Conservation (phyloP, 768 basidiomycete species). For the Xanthoconium stramineum region DNA sequence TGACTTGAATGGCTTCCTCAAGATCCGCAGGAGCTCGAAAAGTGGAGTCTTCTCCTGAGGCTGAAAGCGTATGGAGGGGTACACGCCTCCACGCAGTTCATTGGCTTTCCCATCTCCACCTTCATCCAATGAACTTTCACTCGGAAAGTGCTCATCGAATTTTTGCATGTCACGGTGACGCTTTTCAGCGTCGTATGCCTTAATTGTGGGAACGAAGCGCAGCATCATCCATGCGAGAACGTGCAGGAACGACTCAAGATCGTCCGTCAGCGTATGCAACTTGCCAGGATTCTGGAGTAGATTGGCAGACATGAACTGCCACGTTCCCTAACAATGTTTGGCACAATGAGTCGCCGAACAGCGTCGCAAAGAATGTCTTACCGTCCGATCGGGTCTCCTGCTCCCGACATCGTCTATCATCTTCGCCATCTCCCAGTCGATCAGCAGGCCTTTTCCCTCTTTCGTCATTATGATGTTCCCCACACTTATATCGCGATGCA, state of each 20-base stretch:
- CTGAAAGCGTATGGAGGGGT: not conserved
- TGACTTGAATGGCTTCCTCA: not conserved
- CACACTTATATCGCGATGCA: conserved; percentile 30
- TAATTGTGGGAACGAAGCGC: not conserved
- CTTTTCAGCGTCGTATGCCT: not conserved
- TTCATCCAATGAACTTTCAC: too few relatives aligned
- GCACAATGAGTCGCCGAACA: not conserved
- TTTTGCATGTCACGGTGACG: not conserved
- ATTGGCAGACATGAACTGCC: conserved; percentile 6
- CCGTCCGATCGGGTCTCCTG: not conserved
- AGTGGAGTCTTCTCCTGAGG: not conserved
- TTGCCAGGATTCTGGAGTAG: conserved; percentile 19
- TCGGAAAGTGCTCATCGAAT: not conserved
- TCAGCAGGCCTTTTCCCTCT: conserved; percentile 14
- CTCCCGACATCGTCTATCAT: not conserved
- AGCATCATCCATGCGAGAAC: not conserved
- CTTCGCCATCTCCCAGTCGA: conserved; percentile 23
- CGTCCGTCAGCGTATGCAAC: conserved; percentile 25
- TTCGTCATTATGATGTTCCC: conserved; percentile 23
- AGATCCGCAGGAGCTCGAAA: not conserved
- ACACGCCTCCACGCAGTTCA: not conserved
- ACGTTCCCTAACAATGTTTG: not conserved
- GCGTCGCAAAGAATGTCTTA: not conserved
- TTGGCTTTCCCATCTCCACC: not conserved
- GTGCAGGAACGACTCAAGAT: conserved; percentile 32